Percentiles rank a stretch among this genome's conserved stretches.
Conservation (phyloP, 2,329 filamentous ascomycete species). For the Myriosclerotinia scirpicola region DNA sequence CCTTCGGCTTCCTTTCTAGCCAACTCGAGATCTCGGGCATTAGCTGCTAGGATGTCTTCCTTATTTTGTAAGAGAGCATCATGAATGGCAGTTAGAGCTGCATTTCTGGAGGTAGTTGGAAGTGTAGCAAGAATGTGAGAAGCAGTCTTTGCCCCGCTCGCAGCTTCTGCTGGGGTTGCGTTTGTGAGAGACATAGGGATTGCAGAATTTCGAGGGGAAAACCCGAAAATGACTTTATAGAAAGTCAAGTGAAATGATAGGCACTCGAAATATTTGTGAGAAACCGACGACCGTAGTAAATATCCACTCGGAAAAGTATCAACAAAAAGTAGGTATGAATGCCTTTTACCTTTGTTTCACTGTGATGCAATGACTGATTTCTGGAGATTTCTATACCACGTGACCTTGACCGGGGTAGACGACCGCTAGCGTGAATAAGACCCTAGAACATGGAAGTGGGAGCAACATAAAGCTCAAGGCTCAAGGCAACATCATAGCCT, state of each 20-base stretch:
- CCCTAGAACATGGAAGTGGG: neutral
- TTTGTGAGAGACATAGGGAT: slow-evolving; percentile 81
- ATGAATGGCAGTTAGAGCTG: slow-evolving; percentile 81
- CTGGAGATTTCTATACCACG: slow-evolving; percentile 5
- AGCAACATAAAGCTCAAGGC: neutral
- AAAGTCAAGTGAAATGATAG: neutral
- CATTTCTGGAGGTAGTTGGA: slow-evolving; percentile 73
- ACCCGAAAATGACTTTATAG: neutral
- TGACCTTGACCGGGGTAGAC: neutral
- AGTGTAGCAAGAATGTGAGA: slow-evolving; percentile 83
- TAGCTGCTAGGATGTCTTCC: slow-evolving; percentile 79
- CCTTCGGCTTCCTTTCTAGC: slow-evolving; percentile 72
- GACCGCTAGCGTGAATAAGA: slow-evolving; percentile 1
- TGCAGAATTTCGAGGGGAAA: neutral
- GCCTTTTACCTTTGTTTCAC: slow-evolving; percentile 7
- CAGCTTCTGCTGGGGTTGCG: slow-evolving; percentile 74
- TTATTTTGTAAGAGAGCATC: slow-evolving; percentile 68
- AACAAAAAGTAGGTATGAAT: neutral
- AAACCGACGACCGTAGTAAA: neutral
- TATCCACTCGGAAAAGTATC: neutral
- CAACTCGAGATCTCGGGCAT: slow-evolving; percentile 74
- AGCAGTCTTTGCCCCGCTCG: slow-evolving; percentile 73
- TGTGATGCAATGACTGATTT: slow-evolving; percentile 12
- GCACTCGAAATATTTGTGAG: neutral
- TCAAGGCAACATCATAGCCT: slow-evolving; percentile 17